Percentiles rank a stretch among this genome's conserved stretches.
These are phyloP conservation scores for Pichia sp. DNA, from an alignment of 1,139 yeast genomes.

Conservation along the genomic window DNA sequence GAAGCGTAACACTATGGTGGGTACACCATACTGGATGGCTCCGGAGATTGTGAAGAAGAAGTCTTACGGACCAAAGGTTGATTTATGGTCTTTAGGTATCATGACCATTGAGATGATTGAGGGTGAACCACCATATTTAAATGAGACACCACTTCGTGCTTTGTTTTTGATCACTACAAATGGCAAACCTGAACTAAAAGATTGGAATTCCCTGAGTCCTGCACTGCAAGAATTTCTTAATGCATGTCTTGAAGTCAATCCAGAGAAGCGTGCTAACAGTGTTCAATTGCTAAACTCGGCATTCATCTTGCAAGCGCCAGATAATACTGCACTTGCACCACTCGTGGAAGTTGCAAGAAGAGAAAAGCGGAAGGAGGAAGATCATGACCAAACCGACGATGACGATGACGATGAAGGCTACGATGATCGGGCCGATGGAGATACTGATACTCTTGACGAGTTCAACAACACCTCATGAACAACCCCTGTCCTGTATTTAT, in stretches of 20 bases:
- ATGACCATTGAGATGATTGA: slow-evolving; percentile 99
- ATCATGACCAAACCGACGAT: slow-evolving; percentile 8
- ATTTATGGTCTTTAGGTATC: slow-evolving; percentile 95
- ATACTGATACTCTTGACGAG: neutral
- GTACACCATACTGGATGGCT: slow-evolving; percentile 99
- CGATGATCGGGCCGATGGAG: neutral
- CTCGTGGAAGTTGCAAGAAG: slow-evolving; percentile 80
- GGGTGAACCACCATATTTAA: slow-evolving; percentile 96
- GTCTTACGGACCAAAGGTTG: slow-evolving; percentile 96
- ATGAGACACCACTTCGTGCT: slow-evolving; percentile 91
- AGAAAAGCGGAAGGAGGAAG: slow-evolving; percentile 54
- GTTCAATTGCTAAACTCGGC: slow-evolving; percentile 63
- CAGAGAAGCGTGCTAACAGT: slow-evolving; percentile 79
- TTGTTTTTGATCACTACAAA: slow-evolving; percentile 89
- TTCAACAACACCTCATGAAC: neutral
- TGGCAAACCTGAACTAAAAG: slow-evolving; percentile 90
- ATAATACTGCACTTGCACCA: slow-evolving; percentile 72
- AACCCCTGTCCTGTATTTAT: neutral
- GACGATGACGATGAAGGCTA: slow-evolving; percentile 3
- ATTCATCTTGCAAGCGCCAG: slow-evolving; percentile 69
- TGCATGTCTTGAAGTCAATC: slow-evolving; percentile 79
- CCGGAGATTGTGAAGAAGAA: slow-evolving; percentile 94
- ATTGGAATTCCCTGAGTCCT: slow-evolving; percentile 71
- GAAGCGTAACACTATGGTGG: slow-evolving; percentile 96
- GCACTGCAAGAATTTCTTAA: slow-evolving; percentile 63